These are phyloP conservation scores for Micractinium sp. DNA, from an alignment of 139 green algal genomes.

Conservation along the genomic window DNA sequence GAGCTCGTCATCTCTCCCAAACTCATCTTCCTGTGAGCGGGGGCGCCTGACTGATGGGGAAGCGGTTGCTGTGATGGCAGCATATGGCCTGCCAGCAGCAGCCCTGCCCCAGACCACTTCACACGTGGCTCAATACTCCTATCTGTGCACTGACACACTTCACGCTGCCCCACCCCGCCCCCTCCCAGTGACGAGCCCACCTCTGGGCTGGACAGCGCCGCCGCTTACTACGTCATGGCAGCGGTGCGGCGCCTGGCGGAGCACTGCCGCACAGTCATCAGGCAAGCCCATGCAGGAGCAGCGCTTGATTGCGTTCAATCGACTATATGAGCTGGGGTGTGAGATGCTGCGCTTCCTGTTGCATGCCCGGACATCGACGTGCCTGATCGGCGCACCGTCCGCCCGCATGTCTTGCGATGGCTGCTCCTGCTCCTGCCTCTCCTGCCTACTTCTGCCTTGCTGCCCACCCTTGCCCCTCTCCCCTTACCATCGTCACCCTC, in stretches of 20 bases:
- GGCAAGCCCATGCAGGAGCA: background rate
- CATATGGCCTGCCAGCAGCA: no score
- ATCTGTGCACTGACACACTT: no score
- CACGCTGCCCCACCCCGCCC: background rate
- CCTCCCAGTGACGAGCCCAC: conserved; percentile 48
- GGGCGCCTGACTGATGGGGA: background rate
- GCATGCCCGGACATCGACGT: background rate
- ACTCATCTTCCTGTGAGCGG: conserved; percentile 81
- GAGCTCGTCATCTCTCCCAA: conserved; percentile 80
- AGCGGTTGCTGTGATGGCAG: background rate
- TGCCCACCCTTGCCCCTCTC: no score
- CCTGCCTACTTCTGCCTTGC: background rate
- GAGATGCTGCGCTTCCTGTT: background rate
- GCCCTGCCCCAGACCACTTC: no score
- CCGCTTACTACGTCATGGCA: conserved; percentile 66
- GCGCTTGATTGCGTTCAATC: no score
- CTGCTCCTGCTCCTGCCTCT: no score
- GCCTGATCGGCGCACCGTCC: no score
- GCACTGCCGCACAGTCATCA: conserved; percentile 55
- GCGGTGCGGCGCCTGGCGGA: conserved; percentile 51
- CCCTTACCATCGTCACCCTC: no score
- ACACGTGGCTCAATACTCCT: no score
- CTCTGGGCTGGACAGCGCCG: conserved; percentile 69
- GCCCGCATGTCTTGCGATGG: background rate
- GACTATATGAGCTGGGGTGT: background rate